Evolutionary conservation across 352 stramenopile genomes (phyloP), one percentile per base, ranked within the genome.

Genomic region (Thraustotheca clavata): DNA sequence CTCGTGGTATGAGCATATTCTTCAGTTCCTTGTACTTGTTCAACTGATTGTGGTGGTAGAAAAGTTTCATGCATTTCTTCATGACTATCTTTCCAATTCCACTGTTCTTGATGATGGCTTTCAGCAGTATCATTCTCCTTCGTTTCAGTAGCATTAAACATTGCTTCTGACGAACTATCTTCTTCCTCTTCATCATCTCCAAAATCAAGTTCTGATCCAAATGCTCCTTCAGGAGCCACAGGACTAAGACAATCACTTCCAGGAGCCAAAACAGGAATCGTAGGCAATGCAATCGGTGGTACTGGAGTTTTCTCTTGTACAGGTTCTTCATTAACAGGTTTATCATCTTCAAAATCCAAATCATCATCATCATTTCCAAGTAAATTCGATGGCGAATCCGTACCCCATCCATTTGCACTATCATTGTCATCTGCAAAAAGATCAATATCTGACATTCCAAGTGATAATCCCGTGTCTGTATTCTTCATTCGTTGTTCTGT

Each of bases 341-440:
- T 31, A 18, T 52, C 43, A 14, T 62, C 57, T 11, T 65, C 57
- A 49, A 40, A 65, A 9, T 65, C 57, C 9, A 65, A 12, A 7
- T 62, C 54, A 16, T 61, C 52, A 7, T 52, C 43, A 46, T 65
- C 57, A 46, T 33, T 55, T 14, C 57, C 57, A 32, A 65, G 57
- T 33, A 65, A 65, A 32, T 65, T 55, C 38, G 57, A 65, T 34
- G 57, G 57, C 11, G 57, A 65, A 54, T 65, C 57, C 18, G 57
- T 65, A 32, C 57, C 57, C 57, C 57, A 65, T 3, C 35, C 57
- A 35, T 52, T 9, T 24, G 27, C 55, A 50, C 55, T 39, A 27
- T 27, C 57, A 33, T 48, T 54, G 41, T 55, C 41, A 27, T 65
- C 57, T 7, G 26, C 38, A n/a, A 52, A 52, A 11, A 52, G n/a